Evolutionary conservation across 2,329 filamentous ascomycete species (phyloP).

Genomic region (Colletotrichum spaethianum): DNA sequence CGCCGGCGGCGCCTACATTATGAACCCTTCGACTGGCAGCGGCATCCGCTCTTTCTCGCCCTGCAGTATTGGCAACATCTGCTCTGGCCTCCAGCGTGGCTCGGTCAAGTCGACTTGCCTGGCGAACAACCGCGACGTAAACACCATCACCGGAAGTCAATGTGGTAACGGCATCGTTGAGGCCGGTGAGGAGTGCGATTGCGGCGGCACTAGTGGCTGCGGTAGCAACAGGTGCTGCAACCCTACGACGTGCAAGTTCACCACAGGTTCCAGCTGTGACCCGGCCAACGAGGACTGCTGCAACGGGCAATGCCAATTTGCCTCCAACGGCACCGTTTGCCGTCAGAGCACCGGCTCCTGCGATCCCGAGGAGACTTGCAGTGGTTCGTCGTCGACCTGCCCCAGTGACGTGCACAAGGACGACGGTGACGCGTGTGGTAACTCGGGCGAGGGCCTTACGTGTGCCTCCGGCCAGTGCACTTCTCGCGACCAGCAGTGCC

Average conservation of each 20-base stretch:
- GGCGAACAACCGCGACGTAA: slow-evolving; percentile 86
- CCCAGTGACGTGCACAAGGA: slow-evolving; percentile 78
- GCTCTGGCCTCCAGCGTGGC: slow-evolving; percentile 83
- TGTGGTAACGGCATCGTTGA: slow-evolving; percentile 98
- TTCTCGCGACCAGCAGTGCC: slow-evolving; percentile 90
- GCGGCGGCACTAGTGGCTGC: slow-evolving; percentile 83
- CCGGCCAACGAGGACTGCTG: slow-evolving; percentile 88
- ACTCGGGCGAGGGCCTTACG: slow-evolving; percentile 71
- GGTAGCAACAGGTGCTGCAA: slow-evolving; percentile 86
- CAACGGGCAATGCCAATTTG: slow-evolving; percentile 75
- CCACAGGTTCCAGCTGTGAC: slow-evolving; percentile 81
- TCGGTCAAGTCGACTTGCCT: slow-evolving; percentile 84
- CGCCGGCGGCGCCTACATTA: slow-evolving; percentile 86
- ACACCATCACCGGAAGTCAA: slow-evolving; percentile 84
- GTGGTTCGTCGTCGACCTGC: slow-evolving; percentile 79
- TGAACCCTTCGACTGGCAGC: slow-evolving; percentile 90
- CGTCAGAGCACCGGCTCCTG: slow-evolving; percentile 84
- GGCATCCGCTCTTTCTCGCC: slow-evolving; percentile 86
- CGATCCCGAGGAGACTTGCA: slow-evolving; percentile 88
- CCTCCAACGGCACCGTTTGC: slow-evolving; percentile 79
- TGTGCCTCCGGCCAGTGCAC: slow-evolving; percentile 97
- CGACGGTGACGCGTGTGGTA: slow-evolving; percentile 82
- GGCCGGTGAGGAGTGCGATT: slow-evolving; percentile 94
- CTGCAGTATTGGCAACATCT: slow-evolving; percentile 94
- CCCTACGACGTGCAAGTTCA: slow-evolving; percentile 88